A percentile compares a stretch with the other conserved stretches of the same genome.
Conservation (phyloP, 108 stramenopile genomes). For the Nannochloropsis granulata region DNA sequence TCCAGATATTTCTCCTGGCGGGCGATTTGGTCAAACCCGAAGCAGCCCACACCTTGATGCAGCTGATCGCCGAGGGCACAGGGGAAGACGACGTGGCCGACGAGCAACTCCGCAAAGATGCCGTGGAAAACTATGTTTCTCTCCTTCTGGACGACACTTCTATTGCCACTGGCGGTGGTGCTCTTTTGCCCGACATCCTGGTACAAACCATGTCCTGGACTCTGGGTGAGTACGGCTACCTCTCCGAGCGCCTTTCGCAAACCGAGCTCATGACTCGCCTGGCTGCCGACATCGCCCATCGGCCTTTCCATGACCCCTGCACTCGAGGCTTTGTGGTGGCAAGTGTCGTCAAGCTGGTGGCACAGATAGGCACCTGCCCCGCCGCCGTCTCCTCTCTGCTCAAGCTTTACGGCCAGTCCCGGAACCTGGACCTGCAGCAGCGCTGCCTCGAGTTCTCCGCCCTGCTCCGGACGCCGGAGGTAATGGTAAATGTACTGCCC, state of each 20-base stretch:
- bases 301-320: constrained; percentile 11
- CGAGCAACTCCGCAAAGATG: constrained; percentile 56
- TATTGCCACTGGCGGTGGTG: neutral
- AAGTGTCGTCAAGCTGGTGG: constrained; percentile 82
- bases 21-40: constrained; percentile 79
- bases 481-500: constrained; percentile 73
- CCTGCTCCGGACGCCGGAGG: constrained; percentile 42
- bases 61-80: constrained; percentile 84
- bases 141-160: constrained; percentile 36
- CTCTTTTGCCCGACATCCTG: constrained; percentile 58
- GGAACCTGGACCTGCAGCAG: constrained; percentile 69
- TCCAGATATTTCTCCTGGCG: constrained; percentile 67
- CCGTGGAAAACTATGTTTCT: constrained; percentile 68
- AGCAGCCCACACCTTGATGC: constrained; percentile 85
- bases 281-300: constrained; percentile 29
- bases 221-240: constrained; percentile 91
- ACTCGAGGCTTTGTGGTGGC: constrained; percentile 67
- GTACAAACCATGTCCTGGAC: constrained; percentile 91
- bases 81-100: constrained; percentile 81
- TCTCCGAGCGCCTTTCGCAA: constrained; percentile 47
- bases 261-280: constrained; percentile 55
- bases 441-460: constrained; percentile 78
- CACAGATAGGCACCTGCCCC: constrained; percentile 75
- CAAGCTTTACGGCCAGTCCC: constrained; percentile 64
- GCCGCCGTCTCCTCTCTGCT: constrained; percentile 59